A percentile compares a stretch with the other conserved stretches of the same genome.
phyloP scores from a whole-genome alignment of 306 rosid species.

The Rosa rugosa region DNA sequence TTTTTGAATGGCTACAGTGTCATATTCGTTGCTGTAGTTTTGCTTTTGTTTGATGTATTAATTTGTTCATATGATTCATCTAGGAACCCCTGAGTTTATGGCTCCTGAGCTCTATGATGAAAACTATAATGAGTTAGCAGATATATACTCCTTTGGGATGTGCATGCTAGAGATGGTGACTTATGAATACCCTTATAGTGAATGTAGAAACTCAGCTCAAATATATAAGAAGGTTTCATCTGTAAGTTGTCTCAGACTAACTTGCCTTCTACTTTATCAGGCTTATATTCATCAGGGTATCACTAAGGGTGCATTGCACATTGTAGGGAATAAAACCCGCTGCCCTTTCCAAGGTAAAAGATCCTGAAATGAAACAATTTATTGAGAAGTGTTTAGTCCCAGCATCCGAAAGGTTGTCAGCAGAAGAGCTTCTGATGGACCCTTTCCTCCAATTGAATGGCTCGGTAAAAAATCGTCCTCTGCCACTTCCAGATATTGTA shows the following conservation, averaged over 20 bases:
- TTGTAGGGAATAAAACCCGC: conserved; percentile 12
- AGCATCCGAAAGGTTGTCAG: conserved; percentile 4
- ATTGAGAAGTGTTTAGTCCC: conserved; percentile 6
- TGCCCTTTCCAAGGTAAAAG: conserved; percentile 8
- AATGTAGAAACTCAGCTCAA: conserved; percentile 51
- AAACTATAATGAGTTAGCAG: conserved; percentile 47
- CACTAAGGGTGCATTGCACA: conserved; percentile 10
- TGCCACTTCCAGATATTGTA: conserved; percentile 49
- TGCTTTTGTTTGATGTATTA: background rate
- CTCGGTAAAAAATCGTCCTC: conserved; percentile 22
- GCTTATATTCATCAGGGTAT: background rate
- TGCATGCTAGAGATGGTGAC: conserved; percentile 56
- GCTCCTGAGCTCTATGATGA: conserved; percentile 59
- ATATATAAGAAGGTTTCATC: conserved; percentile 60
- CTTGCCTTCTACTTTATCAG: background rate
- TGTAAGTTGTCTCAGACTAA: conserved; percentile 28
- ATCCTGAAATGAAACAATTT: conserved; percentile 6
- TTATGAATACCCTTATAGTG: conserved; percentile 48
- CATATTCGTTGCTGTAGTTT: background rate
- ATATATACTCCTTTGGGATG: conserved; percentile 56
- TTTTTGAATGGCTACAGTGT: background rate
- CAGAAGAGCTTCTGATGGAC: conserved; percentile 4
- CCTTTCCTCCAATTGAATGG: conserved; percentile 6
- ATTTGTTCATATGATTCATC: conserved; percentile 5
- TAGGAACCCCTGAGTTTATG: conserved; percentile 60